Evolutionary conservation across 352 stramenopile species (phyloP).

Genomic region (Pythium rishiriense): DNA sequence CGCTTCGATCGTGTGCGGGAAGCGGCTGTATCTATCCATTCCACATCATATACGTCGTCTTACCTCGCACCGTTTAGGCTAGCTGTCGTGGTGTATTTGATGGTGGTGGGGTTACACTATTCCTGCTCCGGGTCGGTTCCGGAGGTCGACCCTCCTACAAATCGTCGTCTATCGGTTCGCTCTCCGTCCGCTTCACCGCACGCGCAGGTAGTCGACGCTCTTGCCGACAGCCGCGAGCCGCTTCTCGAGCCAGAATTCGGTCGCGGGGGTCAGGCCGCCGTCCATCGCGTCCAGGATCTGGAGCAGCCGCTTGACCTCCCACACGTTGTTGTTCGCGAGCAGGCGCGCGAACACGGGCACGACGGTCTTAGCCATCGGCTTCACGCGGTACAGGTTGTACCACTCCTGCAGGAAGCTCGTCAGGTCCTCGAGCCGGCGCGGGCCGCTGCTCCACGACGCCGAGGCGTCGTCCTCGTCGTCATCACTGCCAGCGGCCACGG

Average conservation of each 20-base stretch:
- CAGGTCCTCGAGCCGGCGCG: constrained; percentile 57
- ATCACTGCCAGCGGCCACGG: constrained; percentile 4
- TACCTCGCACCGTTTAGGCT: too few species aligned
- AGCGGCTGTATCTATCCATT: too few species aligned
- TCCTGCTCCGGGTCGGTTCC: too few species aligned
- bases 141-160: neutral
- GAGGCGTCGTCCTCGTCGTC: constrained; percentile 12
- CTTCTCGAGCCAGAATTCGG: constrained; percentile 73
- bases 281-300: constrained; percentile 82
- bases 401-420: constrained; percentile 81
- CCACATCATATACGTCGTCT: too few species aligned
- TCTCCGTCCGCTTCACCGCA: neutral
- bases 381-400: constrained; percentile 80
- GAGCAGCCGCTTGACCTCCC: constrained; percentile 68
- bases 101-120: neutral
- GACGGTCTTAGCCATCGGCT: constrained; percentile 69
- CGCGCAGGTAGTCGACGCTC: constrained; percentile 65
- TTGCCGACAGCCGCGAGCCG: constrained; percentile 53
- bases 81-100: neutral
- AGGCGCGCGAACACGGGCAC: constrained; percentile 68
- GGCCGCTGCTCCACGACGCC: constrained; percentile 32
- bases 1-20: too few species aligned
- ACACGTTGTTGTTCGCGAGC: constrained; percentile 45
- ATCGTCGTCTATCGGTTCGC: constrained; percentile 4
- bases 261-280: constrained; percentile 57